Percentiles rank a stretch among this genome's conserved stretches.
phyloP scores from a whole-genome alignment of 495 filamentous ascomycete genomes.

The Penicillium longicatenatum region DNA sequence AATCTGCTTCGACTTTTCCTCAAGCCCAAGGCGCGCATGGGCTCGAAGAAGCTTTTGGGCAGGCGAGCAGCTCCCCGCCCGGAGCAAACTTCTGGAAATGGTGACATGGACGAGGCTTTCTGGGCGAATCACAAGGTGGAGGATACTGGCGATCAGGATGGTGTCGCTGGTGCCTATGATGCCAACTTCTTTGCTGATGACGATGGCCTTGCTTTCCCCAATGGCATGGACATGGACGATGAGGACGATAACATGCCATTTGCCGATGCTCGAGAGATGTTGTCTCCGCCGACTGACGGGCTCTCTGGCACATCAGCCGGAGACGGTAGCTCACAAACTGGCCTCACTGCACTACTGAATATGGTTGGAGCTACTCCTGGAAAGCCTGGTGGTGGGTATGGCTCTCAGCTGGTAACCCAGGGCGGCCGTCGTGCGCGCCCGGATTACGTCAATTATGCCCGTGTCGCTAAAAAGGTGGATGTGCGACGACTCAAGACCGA shows the following conservation, averaged over 20 bases:
- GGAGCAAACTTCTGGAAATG: conserved; percentile 56
- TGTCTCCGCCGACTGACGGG: conserved; percentile 69
- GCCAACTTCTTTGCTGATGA: conserved; percentile 98
- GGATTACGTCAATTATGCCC: conserved; percentile 95
- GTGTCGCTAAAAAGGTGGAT: conserved; percentile 99
- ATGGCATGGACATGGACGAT: conserved; percentile 61
- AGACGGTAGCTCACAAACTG: conserved; percentile 37
- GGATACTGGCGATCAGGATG: conserved; percentile 53
- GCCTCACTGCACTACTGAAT: conserved; percentile 43
- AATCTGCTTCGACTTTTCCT: conserved; percentile 88
- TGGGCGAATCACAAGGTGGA: conserved; percentile 80
- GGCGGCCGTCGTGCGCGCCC: conserved; percentile 74
- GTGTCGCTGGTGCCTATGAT: conserved; percentile 75
- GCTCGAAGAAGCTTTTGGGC: conserved; percentile 53
- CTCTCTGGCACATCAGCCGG: conserved; percentile 38
- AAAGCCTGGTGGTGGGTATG: conserved; percentile 66
- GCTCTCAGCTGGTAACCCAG: conserved; percentile 91
- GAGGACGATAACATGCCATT: conserved; percentile 85
- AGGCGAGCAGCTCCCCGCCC: conserved; percentile 43
- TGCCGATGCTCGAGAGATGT: conserved; percentile 86
- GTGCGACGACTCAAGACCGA: conserved; percentile 92
- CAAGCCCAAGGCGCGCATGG: conserved; percentile 84
- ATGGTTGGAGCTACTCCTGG: conserved; percentile 49
- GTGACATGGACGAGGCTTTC: conserved; percentile 90
- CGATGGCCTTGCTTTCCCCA: conserved; percentile 78